These are phyloP conservation scores for Erythrobasidium yunnanense DNA, from an alignment of 768 basidiomycete genomes.

Conservation along the genomic window DNA sequence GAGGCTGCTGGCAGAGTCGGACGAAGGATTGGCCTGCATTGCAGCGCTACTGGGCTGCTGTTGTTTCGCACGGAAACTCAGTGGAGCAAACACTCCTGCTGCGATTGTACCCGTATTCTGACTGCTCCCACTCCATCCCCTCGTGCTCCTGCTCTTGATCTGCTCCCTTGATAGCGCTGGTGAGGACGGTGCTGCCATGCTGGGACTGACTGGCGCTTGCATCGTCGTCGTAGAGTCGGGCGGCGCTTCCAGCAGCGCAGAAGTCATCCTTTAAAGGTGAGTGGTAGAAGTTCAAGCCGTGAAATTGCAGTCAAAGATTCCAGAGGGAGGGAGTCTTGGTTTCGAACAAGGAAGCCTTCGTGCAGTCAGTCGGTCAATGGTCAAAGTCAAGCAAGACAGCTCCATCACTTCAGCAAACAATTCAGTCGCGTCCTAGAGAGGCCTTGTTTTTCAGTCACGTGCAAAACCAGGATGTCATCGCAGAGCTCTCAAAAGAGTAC, in stretches of 20 bases:
- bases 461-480: no score
- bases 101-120: neutral
- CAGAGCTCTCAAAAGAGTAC: no score
- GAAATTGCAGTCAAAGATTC: neutral
- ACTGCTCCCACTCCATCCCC: slow-evolving; percentile 19
- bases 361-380: no score
- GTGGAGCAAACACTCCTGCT: neutral
- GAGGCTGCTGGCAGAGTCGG: slow-evolving; percentile 8
- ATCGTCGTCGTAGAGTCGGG: neutral
- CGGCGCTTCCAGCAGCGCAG: neutral
- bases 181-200: slow-evolving; percentile 4
- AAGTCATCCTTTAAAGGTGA: neutral
- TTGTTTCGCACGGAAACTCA: neutral
- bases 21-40: slow-evolving; percentile 1
- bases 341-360: no score
- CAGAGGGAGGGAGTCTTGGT: neutral
- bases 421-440: no score
- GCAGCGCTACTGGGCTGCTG: slow-evolving; percentile 1
- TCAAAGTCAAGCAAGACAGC: no score
- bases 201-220: neutral
- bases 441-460: no score
- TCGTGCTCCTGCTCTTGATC: slow-evolving; percentile 22
- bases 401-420: no score
- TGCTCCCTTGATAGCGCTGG: slow-evolving; percentile 20
- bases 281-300: neutral